Conservation (phyloP, 1,284 basidiomycete species). For the Moesziomyces sp. region DNA sequence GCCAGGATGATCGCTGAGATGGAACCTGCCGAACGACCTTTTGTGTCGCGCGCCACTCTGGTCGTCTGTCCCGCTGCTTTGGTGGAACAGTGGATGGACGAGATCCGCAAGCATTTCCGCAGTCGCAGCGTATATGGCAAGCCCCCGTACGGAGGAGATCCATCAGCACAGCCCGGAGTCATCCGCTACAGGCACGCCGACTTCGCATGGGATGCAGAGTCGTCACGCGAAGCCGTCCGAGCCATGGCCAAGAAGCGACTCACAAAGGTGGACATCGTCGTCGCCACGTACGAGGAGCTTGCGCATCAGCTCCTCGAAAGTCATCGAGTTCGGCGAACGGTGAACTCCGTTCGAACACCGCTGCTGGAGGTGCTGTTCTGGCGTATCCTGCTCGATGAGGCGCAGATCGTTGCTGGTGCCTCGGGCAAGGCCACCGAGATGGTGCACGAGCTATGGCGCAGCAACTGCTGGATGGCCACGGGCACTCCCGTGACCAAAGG, state of each 20-base stretch:
- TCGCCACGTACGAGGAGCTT: constrained; percentile 54
- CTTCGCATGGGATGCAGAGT: constrained; percentile 29
- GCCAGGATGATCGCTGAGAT: constrained; percentile 38
- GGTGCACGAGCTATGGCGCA: constrained; percentile 52
- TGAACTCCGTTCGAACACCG: constrained; percentile 25
- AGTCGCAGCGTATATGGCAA: constrained; percentile 13
- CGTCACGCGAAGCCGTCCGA: constrained; percentile 18
- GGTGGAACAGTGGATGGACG: constrained; percentile 53
- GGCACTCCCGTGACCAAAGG: constrained; percentile 51
- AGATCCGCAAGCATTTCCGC: constrained; percentile 50
- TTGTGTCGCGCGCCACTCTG: constrained; percentile 43
- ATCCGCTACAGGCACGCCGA: constrained; percentile 33
- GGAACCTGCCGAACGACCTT: constrained; percentile 20
- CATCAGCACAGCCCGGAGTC: constrained; percentile 27
- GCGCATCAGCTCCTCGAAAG: constrained; percentile 40
- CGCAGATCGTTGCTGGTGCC: constrained; percentile 47
- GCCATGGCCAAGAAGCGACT: constrained; percentile 18
- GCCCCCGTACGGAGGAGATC: not conserved
- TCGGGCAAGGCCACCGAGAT: constrained; percentile 46
- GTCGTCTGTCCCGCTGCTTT: constrained; percentile 51
- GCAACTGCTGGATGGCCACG: constrained; percentile 56
- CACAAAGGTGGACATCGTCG: constrained; percentile 41
- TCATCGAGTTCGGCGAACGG: constrained; percentile 17
- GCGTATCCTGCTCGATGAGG: constrained; percentile 54
- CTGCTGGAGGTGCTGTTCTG: constrained; percentile 53